phyloP scores from a whole-genome alignment of 169 alveolate genomes.

The Eimeria praecox region DNA sequence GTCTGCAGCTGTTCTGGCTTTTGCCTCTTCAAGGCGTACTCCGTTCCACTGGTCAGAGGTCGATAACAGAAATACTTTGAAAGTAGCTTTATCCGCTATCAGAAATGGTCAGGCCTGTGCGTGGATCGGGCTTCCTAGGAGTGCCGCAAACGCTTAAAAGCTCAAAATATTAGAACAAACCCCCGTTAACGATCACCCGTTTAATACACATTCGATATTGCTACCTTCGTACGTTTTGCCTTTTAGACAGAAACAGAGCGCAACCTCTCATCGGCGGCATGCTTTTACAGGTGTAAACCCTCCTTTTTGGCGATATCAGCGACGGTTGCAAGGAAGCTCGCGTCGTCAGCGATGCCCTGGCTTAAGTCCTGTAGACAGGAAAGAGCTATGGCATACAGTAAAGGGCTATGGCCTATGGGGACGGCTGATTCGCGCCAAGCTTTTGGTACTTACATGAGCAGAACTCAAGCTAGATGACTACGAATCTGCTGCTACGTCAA shows the following conservation, averaged over 20 bases:
- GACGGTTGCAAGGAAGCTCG: constrained; percentile 55
- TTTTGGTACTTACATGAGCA: neutral
- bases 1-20: neutral
- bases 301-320: constrained; percentile 52
- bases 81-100: neutral
- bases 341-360: constrained; percentile 68
- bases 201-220: neutral
- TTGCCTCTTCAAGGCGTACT: neutral
- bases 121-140: neutral
- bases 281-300: constrained; percentile 8
- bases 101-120: neutral
- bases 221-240: neutral
- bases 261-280: neutral
- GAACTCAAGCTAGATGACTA: neutral
- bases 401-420: neutral
- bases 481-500: neutral
- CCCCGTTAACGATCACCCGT: neutral
- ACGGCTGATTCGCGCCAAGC: neutral
- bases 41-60: neutral
- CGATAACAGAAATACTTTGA: neutral
- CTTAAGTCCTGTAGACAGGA: constrained; percentile 61
- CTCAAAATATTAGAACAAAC: neutral
- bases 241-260: neutral
- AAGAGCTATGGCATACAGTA: neutral
- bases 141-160: neutral